Conservation (phyloP, 2,329 filamentous ascomycete genomes). For the Coniochaeta sp. region DNA sequence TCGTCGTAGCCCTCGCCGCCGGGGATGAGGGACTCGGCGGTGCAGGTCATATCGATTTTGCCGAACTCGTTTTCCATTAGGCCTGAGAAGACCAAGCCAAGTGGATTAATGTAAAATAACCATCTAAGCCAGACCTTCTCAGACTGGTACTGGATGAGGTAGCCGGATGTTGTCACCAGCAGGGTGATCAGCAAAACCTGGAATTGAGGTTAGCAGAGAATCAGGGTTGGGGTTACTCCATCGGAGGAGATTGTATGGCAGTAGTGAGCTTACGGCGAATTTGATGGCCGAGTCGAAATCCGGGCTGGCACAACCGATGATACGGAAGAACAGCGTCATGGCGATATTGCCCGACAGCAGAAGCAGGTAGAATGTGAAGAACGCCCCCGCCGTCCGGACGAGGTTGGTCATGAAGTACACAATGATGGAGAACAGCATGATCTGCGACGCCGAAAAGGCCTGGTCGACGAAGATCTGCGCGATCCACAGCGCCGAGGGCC, state of each 20-base stretch:
- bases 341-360: conserved; percentile 61
- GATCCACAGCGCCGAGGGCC: conserved; percentile 76
- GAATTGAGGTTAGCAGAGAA: too few species aligned
- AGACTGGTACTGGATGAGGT: conserved; percentile 71
- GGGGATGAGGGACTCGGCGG: conserved; percentile 61
- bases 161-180: conserved; percentile 76
- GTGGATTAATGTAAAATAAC: conserved; percentile 71
- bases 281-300: conserved; percentile 85
- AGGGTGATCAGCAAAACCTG: conserved; percentile 75
- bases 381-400: conserved; percentile 62
- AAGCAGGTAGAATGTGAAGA: conserved; percentile 71
- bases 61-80: conserved; percentile 87
- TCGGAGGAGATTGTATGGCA: too few species aligned
- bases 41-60: conserved; percentile 61
- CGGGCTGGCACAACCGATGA: conserved; percentile 66
- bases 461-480: conserved; percentile 76
- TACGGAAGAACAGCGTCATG: conserved; percentile 74
- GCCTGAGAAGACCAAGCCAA: conserved; percentile 68
- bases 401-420: conserved; percentile 75
- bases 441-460: conserved; percentile 63
- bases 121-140: conserved; percentile 77
- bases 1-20: conserved; percentile 63
- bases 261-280: conserved; percentile 67
- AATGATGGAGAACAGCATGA: conserved; percentile 65
- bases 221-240: too few species aligned